Percentiles rank a stretch among this genome's conserved stretches.
phyloP scores from a whole-genome alignment of 2,329 filamentous ascomycete genomes.

The Didymella keratinophila region DNA sequence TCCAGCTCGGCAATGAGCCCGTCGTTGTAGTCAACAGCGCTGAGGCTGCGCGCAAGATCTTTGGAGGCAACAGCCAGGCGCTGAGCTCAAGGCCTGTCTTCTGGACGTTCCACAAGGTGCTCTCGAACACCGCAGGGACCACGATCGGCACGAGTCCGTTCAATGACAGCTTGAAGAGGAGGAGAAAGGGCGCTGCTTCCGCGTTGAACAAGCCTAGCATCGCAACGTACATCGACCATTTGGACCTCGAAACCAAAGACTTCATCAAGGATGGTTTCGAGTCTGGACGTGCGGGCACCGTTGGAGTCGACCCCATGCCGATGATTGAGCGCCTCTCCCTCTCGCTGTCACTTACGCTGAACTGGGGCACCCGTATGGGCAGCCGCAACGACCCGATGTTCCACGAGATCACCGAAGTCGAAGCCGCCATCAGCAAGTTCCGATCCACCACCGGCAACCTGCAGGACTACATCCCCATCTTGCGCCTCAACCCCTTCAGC shows the following conservation, averaged over 20 bases:
- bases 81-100: conserved; percentile 54
- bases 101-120: conserved; percentile 60
- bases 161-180: conserved; percentile 68
- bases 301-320: conserved; percentile 69
- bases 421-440: conserved; percentile 67
- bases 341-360: conserved; percentile 69
- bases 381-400: conserved; percentile 68
- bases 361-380: conserved; percentile 70
- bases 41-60: conserved; percentile 52
- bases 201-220: conserved; percentile 72
- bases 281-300: conserved; percentile 63
- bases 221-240: conserved; percentile 67
- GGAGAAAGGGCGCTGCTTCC: conserved; percentile 70
- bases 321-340: conserved; percentile 72
- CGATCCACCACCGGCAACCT: conserved; percentile 67
- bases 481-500: conserved; percentile 68
- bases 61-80: conserved; percentile 53
- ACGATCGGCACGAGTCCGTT: conserved; percentile 74
- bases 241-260: conserved; percentile 69
- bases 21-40: conserved; percentile 56
- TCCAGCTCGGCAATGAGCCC: conserved; percentile 56
- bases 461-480: conserved; percentile 67
- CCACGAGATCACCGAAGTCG: conserved; percentile 68
- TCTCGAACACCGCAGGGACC: conserved; percentile 71
- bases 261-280: conserved; percentile 68